Conservation (phyloP, 805 yeast species). For the Saturnispora zaruensis region DNA sequence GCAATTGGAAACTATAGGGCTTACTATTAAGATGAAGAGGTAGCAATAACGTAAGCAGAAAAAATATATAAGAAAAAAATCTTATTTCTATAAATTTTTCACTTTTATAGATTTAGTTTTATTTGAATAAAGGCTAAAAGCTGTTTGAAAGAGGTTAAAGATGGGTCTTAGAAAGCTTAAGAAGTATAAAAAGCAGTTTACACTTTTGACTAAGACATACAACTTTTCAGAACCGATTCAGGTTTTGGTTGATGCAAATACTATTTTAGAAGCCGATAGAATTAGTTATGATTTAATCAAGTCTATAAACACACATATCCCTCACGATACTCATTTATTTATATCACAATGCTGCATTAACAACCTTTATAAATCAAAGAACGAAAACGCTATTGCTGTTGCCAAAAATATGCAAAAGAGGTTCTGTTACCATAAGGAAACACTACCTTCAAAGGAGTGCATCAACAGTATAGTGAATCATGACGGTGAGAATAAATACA, state of each 20-base stretch:
- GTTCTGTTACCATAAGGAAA: conserved; percentile 68
- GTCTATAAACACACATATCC: conserved; percentile 73
- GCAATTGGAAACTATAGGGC: neutral
- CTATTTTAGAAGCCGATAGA: conserved; percentile 55
- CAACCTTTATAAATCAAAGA: conserved; percentile 60
- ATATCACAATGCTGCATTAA: conserved; percentile 95
- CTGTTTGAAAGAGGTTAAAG: neutral
- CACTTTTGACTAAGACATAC: conserved; percentile 74
- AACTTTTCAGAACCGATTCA: conserved; percentile 93
- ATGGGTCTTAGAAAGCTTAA: conserved; percentile 3
- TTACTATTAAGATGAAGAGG: neutral
- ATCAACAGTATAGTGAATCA: conserved; percentile 59
- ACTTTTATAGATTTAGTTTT: neutral
- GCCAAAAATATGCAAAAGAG: conserved; percentile 87
- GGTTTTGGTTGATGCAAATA: conserved; percentile 74
- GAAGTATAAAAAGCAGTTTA: conserved; percentile 79
- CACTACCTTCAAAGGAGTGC: conserved; percentile 61
- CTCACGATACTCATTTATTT: conserved; percentile 80
- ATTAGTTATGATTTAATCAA: conserved; percentile 73
- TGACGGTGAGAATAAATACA: conserved; percentile 76
- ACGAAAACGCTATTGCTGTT: conserved; percentile 67
- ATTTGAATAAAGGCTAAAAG: neutral
- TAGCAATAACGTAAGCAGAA: neutral
- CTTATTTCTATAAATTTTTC: conserved; percentile 1
- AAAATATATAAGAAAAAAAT: neutral